Conservation (phyloP, 148 eudicot genomes). For the Cornus florida region DNA sequence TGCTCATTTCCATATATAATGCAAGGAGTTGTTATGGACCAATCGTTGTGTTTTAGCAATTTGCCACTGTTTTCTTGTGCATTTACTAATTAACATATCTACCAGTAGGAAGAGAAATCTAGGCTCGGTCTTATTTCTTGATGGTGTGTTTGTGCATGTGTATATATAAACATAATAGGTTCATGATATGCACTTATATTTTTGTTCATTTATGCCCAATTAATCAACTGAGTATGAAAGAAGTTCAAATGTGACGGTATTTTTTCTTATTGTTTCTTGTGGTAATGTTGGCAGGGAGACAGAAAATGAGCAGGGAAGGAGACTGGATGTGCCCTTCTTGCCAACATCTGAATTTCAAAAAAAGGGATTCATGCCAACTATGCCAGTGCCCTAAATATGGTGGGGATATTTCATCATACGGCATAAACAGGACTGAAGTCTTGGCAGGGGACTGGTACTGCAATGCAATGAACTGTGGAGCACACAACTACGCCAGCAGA, state of each 20-base stretch:
- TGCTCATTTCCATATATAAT: no score
- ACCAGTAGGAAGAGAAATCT: background rate
- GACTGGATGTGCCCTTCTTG: conserved; percentile 90
- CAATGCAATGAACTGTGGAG: conserved; percentile 55
- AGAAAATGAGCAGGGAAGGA: conserved; percentile 65
- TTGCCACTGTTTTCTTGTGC: background rate
- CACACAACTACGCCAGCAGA: conserved; percentile 91
- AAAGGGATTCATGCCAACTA: conserved; percentile 65
- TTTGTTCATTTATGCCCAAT: no score
- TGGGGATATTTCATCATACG: conserved; percentile 34
- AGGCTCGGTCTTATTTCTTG: no score
- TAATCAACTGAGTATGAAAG: background rate
- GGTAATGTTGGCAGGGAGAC: background rate
- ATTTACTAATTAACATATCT: background rate
- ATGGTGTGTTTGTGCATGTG: no score
- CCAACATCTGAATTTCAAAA: conserved; percentile 82
- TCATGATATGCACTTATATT: no score
- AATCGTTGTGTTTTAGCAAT: no score
- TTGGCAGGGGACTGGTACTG: conserved; percentile 93
- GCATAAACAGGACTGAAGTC: conserved; percentile 36
- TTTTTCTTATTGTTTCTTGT: background rate
- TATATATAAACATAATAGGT: no score
- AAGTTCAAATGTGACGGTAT: background rate
- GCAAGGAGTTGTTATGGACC: no score
- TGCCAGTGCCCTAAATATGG: conserved; percentile 63